Percentiles rank a stretch among this genome's conserved stretches.
These are phyloP conservation scores for Aphanomyces astaci DNA, from an alignment of 352 stramenopile genomes.

Conservation along the genomic window DNA sequence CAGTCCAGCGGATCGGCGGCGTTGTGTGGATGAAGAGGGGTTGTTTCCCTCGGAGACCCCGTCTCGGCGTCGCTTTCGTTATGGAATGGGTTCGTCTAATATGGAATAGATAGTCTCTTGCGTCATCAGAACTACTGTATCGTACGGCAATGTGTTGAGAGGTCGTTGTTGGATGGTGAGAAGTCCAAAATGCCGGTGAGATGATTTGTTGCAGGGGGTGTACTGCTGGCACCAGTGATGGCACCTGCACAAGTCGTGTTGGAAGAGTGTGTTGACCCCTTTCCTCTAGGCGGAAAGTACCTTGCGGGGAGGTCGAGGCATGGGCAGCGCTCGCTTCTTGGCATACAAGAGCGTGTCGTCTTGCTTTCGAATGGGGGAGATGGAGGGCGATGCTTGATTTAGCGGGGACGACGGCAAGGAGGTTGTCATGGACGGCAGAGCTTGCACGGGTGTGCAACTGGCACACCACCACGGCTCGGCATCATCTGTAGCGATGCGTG, in stretches of 20 bases:
- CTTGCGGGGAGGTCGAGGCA: background rate
- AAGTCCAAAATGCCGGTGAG: background rate
- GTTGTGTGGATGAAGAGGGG: background rate
- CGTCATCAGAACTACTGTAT: too few species aligned
- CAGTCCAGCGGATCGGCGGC: background rate
- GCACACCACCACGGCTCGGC: background rate
- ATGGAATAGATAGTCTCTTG: too few species aligned
- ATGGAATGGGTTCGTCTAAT: too few species aligned
- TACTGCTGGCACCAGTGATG: background rate
- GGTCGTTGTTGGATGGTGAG: too few species aligned
- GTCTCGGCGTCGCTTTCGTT: background rate
- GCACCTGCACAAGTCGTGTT: background rate
- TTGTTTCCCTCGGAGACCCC: background rate
- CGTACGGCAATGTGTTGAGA: too few species aligned
- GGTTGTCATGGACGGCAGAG: background rate
- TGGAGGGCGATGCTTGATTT: background rate
- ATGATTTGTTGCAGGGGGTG: background rate
- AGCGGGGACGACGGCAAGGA: too few species aligned
- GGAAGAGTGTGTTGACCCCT: background rate
- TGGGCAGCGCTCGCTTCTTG: background rate
- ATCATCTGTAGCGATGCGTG: background rate
- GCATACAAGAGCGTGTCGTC: background rate
- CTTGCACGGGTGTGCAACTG: background rate
- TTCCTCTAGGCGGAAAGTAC: background rate
- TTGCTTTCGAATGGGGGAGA: background rate